These are phyloP conservation scores for Boletus subparvulus DNA, from an alignment of 768 basidiomycete species.

Conservation along the genomic window DNA sequence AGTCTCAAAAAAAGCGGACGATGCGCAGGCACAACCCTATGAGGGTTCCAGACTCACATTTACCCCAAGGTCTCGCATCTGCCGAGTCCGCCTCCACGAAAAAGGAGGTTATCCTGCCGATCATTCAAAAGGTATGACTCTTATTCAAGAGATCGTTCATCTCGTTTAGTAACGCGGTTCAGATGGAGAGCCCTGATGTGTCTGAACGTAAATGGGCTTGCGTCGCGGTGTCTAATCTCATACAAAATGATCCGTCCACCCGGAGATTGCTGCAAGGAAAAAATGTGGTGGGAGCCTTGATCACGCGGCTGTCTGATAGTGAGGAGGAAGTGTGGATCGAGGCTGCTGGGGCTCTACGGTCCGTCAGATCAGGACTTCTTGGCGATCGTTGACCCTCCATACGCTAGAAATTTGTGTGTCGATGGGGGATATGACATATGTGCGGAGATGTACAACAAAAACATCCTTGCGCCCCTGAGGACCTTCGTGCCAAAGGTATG, in stretches of 20 bases:
- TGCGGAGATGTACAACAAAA: slow-evolving; percentile 97
- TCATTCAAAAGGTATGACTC: slow-evolving; percentile 77
- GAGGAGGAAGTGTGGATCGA: slow-evolving; percentile 92
- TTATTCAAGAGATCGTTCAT: neutral
- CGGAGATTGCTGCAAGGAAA: slow-evolving; percentile 86
- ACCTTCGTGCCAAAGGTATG: slow-evolving; percentile 77
- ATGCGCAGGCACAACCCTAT: slow-evolving; percentile 92
- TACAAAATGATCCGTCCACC: slow-evolving; percentile 93
- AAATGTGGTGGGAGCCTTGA: slow-evolving; percentile 84
- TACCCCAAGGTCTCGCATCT: slow-evolving; percentile 77
- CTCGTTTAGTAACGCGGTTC: slow-evolving; percentile 4
- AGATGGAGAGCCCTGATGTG: slow-evolving; percentile 78
- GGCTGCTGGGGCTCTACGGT: slow-evolving; percentile 87
- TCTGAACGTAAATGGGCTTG: slow-evolving; percentile 93
- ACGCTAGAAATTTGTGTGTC: slow-evolving; percentile 83
- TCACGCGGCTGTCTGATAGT: slow-evolving; percentile 82
- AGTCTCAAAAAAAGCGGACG: slow-evolving; percentile 83
- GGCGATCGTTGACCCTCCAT: slow-evolving; percentile 6
- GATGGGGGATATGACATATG: slow-evolving; percentile 96
- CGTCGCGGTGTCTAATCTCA: slow-evolving; percentile 92
- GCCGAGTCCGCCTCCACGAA: slow-evolving; percentile 74
- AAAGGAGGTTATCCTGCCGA: slow-evolving; percentile 77
- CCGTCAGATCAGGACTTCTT: slow-evolving; percentile 20
- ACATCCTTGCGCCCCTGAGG: slow-evolving; percentile 74
- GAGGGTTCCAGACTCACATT: slow-evolving; percentile 89